Evolutionary conservation across 2,329 filamentous ascomycete genomes (phyloP).

Genomic region (Fusarium haematococcum): DNA sequence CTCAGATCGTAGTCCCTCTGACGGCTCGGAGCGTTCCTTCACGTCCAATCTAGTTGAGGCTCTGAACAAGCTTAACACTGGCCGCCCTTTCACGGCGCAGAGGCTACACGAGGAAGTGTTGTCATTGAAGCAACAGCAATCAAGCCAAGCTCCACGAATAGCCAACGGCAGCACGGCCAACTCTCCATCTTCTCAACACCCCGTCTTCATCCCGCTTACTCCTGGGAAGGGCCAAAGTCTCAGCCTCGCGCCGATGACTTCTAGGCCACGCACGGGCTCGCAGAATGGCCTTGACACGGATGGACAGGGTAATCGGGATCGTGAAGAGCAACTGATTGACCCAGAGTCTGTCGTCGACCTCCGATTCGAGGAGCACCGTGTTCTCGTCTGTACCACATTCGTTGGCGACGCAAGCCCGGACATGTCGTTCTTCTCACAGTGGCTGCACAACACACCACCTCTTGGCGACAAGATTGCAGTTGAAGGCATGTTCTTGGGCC

Average conservation of each 20-base stretch:
- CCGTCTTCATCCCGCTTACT: slow-evolving; percentile 67
- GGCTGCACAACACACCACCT: slow-evolving; percentile 70
- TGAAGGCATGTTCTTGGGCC: slow-evolving; percentile 76
- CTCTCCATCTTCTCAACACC: slow-evolving; percentile 52
- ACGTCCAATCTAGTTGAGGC: slow-evolving; percentile 68
- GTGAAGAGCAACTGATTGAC: slow-evolving; percentile 58
- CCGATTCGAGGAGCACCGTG: slow-evolving; percentile 71
- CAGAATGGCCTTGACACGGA: slow-evolving; percentile 46
- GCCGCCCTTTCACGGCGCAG: slow-evolving; percentile 68
- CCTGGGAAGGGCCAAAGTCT: slow-evolving; percentile 65
- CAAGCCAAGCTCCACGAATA: slow-evolving; percentile 54
- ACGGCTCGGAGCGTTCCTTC: slow-evolving; percentile 65
- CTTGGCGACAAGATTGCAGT: slow-evolving; percentile 70
- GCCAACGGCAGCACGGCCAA: slow-evolving; percentile 60
- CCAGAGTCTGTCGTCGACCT: slow-evolving; percentile 64
- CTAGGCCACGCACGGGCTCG: slow-evolving; percentile 45
- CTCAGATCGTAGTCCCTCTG: slow-evolving; percentile 60
- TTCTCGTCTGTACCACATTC: slow-evolving; percentile 76
- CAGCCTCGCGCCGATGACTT: slow-evolving; percentile 61
- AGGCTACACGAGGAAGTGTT: slow-evolving; percentile 68
- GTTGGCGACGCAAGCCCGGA: slow-evolving; percentile 74
- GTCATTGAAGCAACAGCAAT: slow-evolving; percentile 58
- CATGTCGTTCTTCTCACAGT: slow-evolving; percentile 74
- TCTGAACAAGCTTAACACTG: slow-evolving; percentile 63
- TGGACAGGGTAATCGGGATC: slow-evolving; percentile 33